phyloP scores from a whole-genome alignment of 2,329 filamentous ascomycete genomes.

The Neonectria magnoliae region DNA sequence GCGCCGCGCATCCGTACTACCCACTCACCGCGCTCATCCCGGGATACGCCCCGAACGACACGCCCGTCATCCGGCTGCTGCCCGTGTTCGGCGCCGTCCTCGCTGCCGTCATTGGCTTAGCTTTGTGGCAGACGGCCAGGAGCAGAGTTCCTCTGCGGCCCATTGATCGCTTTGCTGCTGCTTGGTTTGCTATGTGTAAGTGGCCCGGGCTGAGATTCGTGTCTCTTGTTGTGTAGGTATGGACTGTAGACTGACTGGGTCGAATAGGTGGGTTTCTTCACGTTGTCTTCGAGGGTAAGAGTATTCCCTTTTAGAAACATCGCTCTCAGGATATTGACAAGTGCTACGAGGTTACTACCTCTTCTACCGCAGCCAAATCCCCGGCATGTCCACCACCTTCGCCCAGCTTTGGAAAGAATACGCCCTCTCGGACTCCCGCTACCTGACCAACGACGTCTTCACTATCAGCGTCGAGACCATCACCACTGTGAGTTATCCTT shows the following conservation, averaged over 20 bases:
- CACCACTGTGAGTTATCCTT: slow-evolving; percentile 69
- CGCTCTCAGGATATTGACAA: neutral
- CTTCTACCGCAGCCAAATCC: slow-evolving; percentile 72
- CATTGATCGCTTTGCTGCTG: slow-evolving; percentile 55
- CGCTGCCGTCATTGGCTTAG: slow-evolving; percentile 47
- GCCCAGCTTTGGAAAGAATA: slow-evolving; percentile 96
- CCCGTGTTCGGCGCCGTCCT: slow-evolving; percentile 49
- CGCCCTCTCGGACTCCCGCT: slow-evolving; percentile 84
- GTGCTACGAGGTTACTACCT: slow-evolving; percentile 76
- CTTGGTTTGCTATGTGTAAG: slow-evolving; percentile 68
- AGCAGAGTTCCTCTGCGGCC: slow-evolving; percentile 34
- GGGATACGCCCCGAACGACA: slow-evolving; percentile 57
- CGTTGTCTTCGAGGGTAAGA: slow-evolving; percentile 79
- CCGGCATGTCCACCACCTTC: slow-evolving; percentile 75
- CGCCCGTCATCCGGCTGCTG: slow-evolving; percentile 52
- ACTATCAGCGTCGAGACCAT: slow-evolving; percentile 89
- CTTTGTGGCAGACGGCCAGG: slow-evolving; percentile 39
- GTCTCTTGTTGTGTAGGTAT: neutral
- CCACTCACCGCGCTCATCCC: slow-evolving; percentile 56
- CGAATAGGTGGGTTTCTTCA: slow-evolving; percentile 73
- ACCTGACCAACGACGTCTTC: slow-evolving; percentile 82
- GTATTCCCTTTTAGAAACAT: neutral
- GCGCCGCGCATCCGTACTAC: slow-evolving; percentile 59
- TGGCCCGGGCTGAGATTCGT: slow-evolving; percentile 13
- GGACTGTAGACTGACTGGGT: neutral